A percentile compares a stretch with the other conserved stretches of the same genome.
phyloP scores from a whole-genome alignment of 202 grass and related monocot genomes.

The Carex arenaria region DNA sequence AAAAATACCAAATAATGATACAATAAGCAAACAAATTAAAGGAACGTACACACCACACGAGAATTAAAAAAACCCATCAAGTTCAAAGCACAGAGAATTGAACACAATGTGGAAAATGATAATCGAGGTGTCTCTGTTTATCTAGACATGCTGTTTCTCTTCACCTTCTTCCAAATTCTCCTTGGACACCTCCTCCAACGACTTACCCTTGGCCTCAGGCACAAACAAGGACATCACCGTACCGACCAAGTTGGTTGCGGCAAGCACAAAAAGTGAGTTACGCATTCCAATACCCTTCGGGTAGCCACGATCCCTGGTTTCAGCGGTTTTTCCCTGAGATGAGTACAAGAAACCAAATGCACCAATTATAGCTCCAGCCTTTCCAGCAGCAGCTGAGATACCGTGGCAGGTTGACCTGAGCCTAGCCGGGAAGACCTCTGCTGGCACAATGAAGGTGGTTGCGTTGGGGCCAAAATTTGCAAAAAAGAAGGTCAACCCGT shows the following conservation, averaged over 20 bases:
- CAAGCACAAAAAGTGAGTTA: constrained; percentile 71
- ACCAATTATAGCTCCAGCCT: constrained; percentile 53
- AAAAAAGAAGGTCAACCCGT: constrained; percentile 42
- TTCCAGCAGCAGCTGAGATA: constrained; percentile 42
- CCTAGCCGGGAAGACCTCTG: constrained; percentile 48
- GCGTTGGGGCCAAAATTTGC: constrained; percentile 54
- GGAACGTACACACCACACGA: too few relatives aligned
- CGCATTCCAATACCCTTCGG: constrained; percentile 48
- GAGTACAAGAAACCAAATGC: constrained; percentile 60
- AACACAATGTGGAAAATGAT: background rate
- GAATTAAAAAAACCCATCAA: too few relatives aligned
- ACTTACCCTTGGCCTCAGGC: constrained; percentile 67
- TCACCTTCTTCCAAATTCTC: constrained; percentile 37
- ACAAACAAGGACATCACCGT: constrained; percentile 48
- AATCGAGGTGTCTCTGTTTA: too few relatives aligned
- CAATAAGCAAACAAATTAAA: too few relatives aligned
- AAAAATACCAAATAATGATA: too few relatives aligned
- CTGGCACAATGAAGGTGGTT: constrained; percentile 53
- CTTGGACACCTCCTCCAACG: constrained; percentile 62
- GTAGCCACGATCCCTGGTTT: constrained; percentile 44
- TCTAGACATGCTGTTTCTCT: background rate
- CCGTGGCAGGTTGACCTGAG: constrained; percentile 59
- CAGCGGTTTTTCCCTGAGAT: constrained; percentile 28
- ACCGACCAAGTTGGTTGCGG: constrained; percentile 51
- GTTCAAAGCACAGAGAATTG: too few relatives aligned